Evolutionary conservation across 495 filamentous ascomycete species (phyloP), one percentile per base, ranked within the genome.

Genomic region (Neurospora sp.): DNA sequence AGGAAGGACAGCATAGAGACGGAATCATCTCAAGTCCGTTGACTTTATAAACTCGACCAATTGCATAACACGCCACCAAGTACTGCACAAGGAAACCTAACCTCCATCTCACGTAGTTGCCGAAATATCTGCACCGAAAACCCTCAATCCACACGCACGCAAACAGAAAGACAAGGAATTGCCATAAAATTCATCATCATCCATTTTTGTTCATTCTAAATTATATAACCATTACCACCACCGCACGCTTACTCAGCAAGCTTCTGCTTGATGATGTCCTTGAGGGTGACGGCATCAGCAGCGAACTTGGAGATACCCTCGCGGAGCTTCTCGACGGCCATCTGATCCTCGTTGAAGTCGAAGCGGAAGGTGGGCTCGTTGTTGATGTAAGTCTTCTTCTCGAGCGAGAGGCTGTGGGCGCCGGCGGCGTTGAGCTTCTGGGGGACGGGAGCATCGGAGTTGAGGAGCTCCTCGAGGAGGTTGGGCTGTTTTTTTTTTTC

Each of bases 281-380:
- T 98, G 73, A 99, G 91, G 70, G 93, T 95, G 73, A 93, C 87
- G 70, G 96, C 95, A 82, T 98, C 96, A 73, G 95, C 96, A 40
- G 96, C 94, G 81, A 99, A 99, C 84, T 96, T 97, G 85, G 92
- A 95, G 87, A 99, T 99, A 86, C 96, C 96, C 85, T 98, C 94
- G 65, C 93, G 90, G 74, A 99, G 89, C 91, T 99, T 99, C 90
- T 98, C 94, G 74, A 96, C 93, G 71, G 93, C 96, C 96, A 99
- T 99, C 74, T 93, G 89, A 81, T 99, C 93, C 87, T 98, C 96
- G 87, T 99, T 99, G 90, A 99, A 96, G 84, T 94, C 92, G 88
- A 97, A 99, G 81, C 96, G 94, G 94, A 97, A 99, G 40, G 84
- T 78, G 69, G 94, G 75, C 87, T 99, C 96, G 81, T 96, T 86